These are phyloP conservation scores for Rhodocollybia butyracea DNA, from an alignment of 768 basidiomycete genomes.

Conservation along the genomic window DNA sequence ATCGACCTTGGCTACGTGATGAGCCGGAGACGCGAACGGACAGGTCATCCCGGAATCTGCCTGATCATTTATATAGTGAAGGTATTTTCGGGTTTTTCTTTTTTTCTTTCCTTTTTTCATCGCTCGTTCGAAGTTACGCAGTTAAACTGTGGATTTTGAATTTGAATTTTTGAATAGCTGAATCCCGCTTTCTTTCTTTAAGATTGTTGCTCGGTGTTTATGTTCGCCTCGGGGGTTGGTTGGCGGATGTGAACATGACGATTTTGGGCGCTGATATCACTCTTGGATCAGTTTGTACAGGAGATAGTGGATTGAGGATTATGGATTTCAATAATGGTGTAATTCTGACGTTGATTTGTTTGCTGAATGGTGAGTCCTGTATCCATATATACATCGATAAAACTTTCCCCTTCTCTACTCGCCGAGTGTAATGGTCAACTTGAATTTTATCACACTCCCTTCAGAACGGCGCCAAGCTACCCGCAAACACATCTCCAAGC, in stretches of 20 bases:
- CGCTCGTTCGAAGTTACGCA: no score
- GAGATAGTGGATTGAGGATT: conserved; percentile 5
- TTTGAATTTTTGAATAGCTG: no score
- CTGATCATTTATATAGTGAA: conserved; percentile 5
- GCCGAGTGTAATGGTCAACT: no score
- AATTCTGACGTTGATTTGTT: conserved; percentile 9
- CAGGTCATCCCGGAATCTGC: no score
- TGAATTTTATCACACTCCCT: neutral
- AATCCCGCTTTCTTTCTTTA: no score
- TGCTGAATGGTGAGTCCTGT: conserved; percentile 5
- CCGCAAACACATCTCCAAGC: conserved; percentile 5
- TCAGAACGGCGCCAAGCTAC: conserved; percentile 7
- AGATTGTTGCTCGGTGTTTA: conserved; percentile 8
- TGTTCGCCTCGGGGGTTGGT: conserved; percentile 8
- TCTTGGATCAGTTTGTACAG: conserved; percentile 10
- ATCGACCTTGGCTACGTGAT: no score
- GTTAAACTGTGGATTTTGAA: no score
- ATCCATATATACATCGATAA: no score
- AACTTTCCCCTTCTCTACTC: no score
- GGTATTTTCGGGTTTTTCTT: no score
- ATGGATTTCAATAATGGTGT: conserved; percentile 10
- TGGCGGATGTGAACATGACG: conserved; percentile 8
- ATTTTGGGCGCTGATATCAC: conserved; percentile 5
- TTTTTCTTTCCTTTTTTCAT: no score
- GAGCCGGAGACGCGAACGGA: no score